Percentiles rank a stretch among this genome's conserved stretches.
Conservation (phyloP, 176 grass and related monocot genomes). For the Cocos nucifera region DNA sequence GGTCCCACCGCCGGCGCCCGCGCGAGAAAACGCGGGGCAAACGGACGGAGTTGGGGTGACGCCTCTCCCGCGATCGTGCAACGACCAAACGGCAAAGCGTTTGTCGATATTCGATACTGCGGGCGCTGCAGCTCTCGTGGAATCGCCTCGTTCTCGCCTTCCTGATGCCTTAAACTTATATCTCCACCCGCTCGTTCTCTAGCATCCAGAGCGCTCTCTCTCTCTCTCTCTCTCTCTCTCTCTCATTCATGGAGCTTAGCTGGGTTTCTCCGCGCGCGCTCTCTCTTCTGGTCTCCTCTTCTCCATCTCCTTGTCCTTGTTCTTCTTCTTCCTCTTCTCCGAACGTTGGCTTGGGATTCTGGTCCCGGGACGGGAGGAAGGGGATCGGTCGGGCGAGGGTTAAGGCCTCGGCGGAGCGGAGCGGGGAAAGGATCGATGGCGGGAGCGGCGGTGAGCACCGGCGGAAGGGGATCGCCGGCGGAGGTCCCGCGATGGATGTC, state of each 20-base stretch:
- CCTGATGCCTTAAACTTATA: too few relatives aligned
- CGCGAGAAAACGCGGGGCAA: too few relatives aligned
- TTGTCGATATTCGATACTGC: too few relatives aligned
- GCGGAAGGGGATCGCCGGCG: conserved; percentile 5
- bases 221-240: conserved; percentile 1
- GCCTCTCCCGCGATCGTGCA: too few relatives aligned
- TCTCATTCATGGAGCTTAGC: conserved; percentile 31
- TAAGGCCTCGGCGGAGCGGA: conserved; percentile 32
- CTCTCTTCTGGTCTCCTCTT: conserved; percentile 6
- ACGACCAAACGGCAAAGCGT: too few relatives aligned
- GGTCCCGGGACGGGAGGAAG: conserved; percentile 13
- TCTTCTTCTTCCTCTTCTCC: not conserved
- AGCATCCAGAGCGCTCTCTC: not conserved
- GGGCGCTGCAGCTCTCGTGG: too few relatives aligned
- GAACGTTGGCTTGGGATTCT: not conserved
- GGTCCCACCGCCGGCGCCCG: too few relatives aligned
- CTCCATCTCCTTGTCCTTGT: not conserved
- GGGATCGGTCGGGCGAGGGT: conserved; percentile 5
- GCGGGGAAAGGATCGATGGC: conserved; percentile 9
- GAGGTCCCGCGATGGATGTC: conserved; percentile 26
- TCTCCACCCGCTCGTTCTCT: too few relatives aligned
- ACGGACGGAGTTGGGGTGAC: too few relatives aligned
- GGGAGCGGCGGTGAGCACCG: not conserved
- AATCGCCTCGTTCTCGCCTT: too few relatives aligned
- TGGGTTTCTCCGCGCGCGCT: conserved; percentile 13